Percentiles rank a stretch among this genome's conserved stretches.
Evolutionary conservation across 495 filamentous ascomycete genomes (phyloP).

Genomic region (Aspergillus carlsbadensis): DNA sequence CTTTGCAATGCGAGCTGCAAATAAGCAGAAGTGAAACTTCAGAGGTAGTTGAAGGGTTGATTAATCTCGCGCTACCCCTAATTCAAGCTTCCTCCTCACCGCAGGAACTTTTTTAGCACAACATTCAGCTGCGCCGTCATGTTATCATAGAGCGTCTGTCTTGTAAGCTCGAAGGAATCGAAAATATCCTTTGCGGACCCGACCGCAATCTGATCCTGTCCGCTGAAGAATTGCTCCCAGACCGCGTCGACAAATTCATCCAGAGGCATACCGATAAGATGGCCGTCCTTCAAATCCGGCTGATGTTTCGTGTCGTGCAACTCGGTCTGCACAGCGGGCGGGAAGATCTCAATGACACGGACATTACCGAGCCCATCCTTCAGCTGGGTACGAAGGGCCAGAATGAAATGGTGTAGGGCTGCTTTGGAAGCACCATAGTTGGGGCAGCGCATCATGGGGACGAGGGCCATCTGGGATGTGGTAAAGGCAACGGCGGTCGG

Average conservation of each 20-base stretch:
- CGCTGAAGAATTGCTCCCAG: constrained; percentile 50
- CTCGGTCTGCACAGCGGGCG: constrained; percentile 66
- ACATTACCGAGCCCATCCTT: constrained; percentile 41
- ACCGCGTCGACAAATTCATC: constrained; percentile 60
- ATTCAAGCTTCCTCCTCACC: too few relatives aligned
- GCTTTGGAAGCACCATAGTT: constrained; percentile 51
- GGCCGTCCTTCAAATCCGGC: constrained; percentile 42
- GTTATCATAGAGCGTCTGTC: constrained; percentile 35
- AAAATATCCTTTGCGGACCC: constrained; percentile 35
- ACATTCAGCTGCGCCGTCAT: constrained; percentile 36
- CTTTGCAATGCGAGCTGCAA: too few relatives aligned
- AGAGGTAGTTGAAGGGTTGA: too few relatives aligned
- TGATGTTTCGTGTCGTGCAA: constrained; percentile 40
- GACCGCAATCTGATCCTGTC: constrained; percentile 49
- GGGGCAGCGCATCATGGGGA: constrained; percentile 44
- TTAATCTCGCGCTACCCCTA: too few relatives aligned
- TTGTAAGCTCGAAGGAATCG: constrained; percentile 37
- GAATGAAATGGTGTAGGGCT: constrained; percentile 50
- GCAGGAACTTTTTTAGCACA: constrained; percentile 29
- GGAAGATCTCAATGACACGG: constrained; percentile 63
- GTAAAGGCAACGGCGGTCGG: constrained; percentile 39
- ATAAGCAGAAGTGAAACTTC: too few relatives aligned
- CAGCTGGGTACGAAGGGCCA: constrained; percentile 63
- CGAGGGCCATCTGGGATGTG: constrained; percentile 42
- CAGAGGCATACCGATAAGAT: constrained; percentile 61